Evolutionary conservation across 2,329 filamentous ascomycete species (phyloP), one percentile per base, ranked within the genome.

Genomic region (Talaromyces funiculosus): DNA sequence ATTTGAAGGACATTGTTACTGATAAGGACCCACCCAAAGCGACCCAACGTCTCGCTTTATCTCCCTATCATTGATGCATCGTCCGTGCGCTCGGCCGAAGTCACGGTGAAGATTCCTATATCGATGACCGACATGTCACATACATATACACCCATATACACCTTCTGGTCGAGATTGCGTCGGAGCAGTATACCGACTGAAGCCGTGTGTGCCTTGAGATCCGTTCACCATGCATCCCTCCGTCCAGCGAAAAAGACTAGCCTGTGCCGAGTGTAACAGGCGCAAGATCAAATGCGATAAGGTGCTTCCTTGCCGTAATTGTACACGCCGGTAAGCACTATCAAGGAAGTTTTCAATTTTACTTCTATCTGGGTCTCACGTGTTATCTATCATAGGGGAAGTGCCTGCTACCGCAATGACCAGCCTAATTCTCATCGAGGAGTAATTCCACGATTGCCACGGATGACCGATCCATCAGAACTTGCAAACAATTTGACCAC

Each of bases 271-370:
- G 49, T 72, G 69, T 53, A 71, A 66, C 8, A 63, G 65, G 10
- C 64, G 67, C n/a, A 68, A 69, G 65, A 66, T 70, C 38, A 67
- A 75, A 63, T 79, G 76, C 60, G 73, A 77, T 59, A 78, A 77
- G 64, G 68, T 69, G 3, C 66, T 78, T 3, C 75, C 75, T 31
- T 78, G 75, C 65, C 68, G 68, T 45, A 77, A 75, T 58, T 79
- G 76, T 58, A 67, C 65, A 20, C 57, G 57, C 57, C 47, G 57
- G 57, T 60, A 60, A 60, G n/a, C n/a, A n/a, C n/a, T n/a, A n/a
- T n/a, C n/a, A n/a, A n/a, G n/a, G n/a, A n/a, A n/a, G n/a, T n/a
- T n/a, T n/a, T n/a, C n/a, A n/a, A n/a, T n/a, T n/a, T n/a, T n/a
- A n/a, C n/a, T n/a, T n/a, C n/a, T n/a, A n/a, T n/a, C n/a, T n/a